A percentile compares a stretch with the other conserved stretches of the same genome.
phyloP scores from a whole-genome alignment of 169 alveolate genomes.

The Neospora caninum region DNA sequence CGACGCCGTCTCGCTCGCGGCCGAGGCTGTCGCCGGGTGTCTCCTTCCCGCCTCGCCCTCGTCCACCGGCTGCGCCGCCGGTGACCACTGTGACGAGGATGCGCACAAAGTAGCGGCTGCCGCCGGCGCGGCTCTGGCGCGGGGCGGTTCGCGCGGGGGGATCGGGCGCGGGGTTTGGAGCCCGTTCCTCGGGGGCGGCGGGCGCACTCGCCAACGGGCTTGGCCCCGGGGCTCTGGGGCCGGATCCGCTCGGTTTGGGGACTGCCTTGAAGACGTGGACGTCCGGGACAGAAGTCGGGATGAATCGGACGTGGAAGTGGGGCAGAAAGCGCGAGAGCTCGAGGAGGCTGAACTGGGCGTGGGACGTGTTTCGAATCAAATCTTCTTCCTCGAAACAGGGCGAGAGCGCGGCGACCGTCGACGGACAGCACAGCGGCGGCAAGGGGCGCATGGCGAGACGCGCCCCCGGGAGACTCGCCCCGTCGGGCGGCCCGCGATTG shows the following conservation, averaged over 20 bases:
- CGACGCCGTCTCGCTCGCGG: not conserved
- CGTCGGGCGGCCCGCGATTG: not conserved
- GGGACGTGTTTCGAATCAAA: not conserved
- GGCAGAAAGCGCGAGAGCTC: constrained; percentile 42
- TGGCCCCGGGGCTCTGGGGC: not conserved
- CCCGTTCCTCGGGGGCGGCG: not conserved
- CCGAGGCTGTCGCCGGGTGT: not conserved
- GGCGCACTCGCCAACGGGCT: not conserved
- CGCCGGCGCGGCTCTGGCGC: constrained; percentile 6
- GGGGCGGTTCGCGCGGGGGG: not conserved
- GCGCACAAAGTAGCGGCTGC: constrained; percentile 34
- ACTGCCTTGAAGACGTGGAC: constrained; percentile 38
- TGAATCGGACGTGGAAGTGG: not conserved
- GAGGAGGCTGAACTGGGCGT: constrained; percentile 31
- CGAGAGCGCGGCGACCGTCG: not conserved
- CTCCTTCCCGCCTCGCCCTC: not conserved
- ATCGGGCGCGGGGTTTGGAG: not conserved
- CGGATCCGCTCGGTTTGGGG: constrained; percentile 2
- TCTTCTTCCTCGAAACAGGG: constrained; percentile 9
- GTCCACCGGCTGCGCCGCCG: not conserved
- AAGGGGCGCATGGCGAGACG: not conserved
- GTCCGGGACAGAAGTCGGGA: constrained; percentile 33
- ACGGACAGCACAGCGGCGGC: not conserved
- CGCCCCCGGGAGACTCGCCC: not conserved
- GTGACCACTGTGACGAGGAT: not conserved